These are phyloP conservation scores for Dichomitus squalens DNA, from an alignment of 1,284 basidiomycete genomes.

Conservation along the genomic window DNA sequence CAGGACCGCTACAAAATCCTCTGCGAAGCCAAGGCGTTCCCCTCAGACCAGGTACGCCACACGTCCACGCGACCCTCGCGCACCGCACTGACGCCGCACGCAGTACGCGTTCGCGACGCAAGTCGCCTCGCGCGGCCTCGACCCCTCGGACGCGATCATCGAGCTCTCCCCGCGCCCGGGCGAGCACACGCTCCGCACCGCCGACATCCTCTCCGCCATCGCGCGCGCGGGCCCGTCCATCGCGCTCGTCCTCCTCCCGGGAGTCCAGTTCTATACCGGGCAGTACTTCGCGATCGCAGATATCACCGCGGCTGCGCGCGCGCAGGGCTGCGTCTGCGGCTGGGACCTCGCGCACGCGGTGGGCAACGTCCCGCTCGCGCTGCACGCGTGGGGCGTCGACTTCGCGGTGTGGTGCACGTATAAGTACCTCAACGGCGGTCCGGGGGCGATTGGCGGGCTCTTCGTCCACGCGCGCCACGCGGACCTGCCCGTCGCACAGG, in stretches of 20 bases:
- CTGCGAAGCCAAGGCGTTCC: conserved; percentile 93
- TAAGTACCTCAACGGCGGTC: conserved; percentile 97
- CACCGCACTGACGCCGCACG: conserved; percentile 2
- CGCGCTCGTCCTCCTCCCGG: conserved; percentile 88
- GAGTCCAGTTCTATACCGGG: conserved; percentile 98
- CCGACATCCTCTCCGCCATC: conserved; percentile 86
- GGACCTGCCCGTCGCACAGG: conserved; percentile 50
- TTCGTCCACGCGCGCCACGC: conserved; percentile 88
- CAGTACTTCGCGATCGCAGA: conserved; percentile 88
- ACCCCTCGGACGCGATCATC: conserved; percentile 75
- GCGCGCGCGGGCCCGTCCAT: conserved; percentile 75
- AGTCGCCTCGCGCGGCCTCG: conserved; percentile 77
- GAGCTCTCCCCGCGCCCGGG: conserved; percentile 80
- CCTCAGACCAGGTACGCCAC: conserved; percentile 77
- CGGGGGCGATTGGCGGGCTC: conserved; percentile 93
- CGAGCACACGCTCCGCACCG: conserved; percentile 86
- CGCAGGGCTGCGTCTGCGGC: conserved; percentile 89
- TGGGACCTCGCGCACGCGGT: conserved; percentile 97
- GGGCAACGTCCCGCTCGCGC: conserved; percentile 87
- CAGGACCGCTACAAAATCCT: conserved; percentile 88
- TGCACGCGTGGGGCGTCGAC: conserved; percentile 95
- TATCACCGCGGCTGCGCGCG: conserved; percentile 85
- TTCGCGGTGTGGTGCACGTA: conserved; percentile 99
- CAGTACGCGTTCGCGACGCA: conserved; percentile 97
- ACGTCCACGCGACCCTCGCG: not conserved